Conservation (phyloP, 1,139 yeast genomes). For the Yamadazyma aaseri region DNA sequence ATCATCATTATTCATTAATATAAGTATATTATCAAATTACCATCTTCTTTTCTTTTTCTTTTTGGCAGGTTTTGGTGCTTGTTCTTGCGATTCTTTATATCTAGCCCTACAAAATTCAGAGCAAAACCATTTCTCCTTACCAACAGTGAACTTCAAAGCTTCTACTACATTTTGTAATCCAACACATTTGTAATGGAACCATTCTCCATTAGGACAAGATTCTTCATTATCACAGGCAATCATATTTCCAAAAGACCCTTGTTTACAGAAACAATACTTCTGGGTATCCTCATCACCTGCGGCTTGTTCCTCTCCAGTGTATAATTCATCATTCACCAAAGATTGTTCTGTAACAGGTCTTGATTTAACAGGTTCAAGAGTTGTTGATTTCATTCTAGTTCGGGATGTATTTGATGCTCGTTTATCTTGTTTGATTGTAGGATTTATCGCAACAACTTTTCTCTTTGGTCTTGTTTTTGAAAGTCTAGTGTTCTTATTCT, state of each 20-base stretch:
- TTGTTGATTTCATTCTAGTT: not conserved
- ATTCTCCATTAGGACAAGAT: slow-evolving; percentile 46
- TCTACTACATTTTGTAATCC: slow-evolving; percentile 41
- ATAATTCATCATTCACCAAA: no score
- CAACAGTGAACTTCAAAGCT: slow-evolving; percentile 37
- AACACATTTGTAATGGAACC: slow-evolving; percentile 52
- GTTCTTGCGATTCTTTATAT: slow-evolving; percentile 13
- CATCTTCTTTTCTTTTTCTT: slow-evolving; percentile 7
- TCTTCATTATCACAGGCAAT: slow-evolving; percentile 45
- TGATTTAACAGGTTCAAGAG: slow-evolving; percentile 2
- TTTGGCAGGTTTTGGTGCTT: slow-evolving; percentile 19
- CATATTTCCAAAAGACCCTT: slow-evolving; percentile 47
- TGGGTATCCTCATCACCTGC: slow-evolving; percentile 18
- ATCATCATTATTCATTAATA: slow-evolving; percentile 4
- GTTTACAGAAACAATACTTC: slow-evolving; percentile 43
- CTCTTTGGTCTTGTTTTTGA: no score
- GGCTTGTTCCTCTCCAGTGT: no score
- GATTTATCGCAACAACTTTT: no score
- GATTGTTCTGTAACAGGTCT: no score
- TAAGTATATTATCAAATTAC: not conserved
- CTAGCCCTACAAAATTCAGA: slow-evolving; percentile 31
- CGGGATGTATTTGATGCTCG: slow-evolving; percentile 5
- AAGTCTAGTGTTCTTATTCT: no score
- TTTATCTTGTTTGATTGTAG: no score
- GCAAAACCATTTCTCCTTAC: slow-evolving; percentile 43